Conservation (phyloP, 164 flowering plant genomes). For the Brasenia schreberi region DNA sequence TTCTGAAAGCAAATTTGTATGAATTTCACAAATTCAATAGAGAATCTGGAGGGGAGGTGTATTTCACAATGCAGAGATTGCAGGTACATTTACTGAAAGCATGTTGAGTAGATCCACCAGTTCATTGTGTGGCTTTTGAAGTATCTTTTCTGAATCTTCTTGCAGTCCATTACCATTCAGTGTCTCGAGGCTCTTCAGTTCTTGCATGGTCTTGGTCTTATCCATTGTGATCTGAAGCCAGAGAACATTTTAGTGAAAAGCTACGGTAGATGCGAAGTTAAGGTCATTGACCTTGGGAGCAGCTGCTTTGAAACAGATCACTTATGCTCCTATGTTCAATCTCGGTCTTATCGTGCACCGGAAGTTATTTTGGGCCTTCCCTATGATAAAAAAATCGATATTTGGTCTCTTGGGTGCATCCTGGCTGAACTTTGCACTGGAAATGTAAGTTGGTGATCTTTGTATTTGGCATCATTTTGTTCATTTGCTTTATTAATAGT, state of each 20-base stretch:
- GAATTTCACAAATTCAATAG: slow-evolving; percentile 82
- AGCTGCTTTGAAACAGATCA: slow-evolving; percentile 87
- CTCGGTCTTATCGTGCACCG: slow-evolving; percentile 81
- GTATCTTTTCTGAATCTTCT: not conserved
- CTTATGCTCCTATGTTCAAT: slow-evolving; percentile 76
- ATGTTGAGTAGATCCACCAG: not conserved
- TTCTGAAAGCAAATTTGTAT: slow-evolving; percentile 78
- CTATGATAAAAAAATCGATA: slow-evolving; percentile 71
- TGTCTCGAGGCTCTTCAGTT: slow-evolving; percentile 73
- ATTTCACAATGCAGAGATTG: slow-evolving; percentile 60
- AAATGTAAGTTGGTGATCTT: slow-evolving; percentile 34
- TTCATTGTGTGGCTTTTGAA: not conserved
- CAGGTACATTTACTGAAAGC: slow-evolving; percentile 33
- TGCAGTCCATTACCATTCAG: slow-evolving; percentile 72
- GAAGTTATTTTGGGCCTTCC: slow-evolving; percentile 78
- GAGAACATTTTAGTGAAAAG: slow-evolving; percentile 81
- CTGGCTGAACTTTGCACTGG: slow-evolving; percentile 84
- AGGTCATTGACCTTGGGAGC: slow-evolving; percentile 82
- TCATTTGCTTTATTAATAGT: not conserved
- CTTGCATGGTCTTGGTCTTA: slow-evolving; percentile 69
- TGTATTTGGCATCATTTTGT: not conserved
- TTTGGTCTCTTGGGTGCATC: slow-evolving; percentile 89
- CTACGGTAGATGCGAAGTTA: slow-evolving; percentile 82
- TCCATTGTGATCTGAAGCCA: slow-evolving; percentile 83
- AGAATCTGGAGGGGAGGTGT: slow-evolving; percentile 70